Evolutionary conservation across 768 basidiomycete genomes (phyloP).

Genomic region (Lactifluus subvellereus): DNA sequence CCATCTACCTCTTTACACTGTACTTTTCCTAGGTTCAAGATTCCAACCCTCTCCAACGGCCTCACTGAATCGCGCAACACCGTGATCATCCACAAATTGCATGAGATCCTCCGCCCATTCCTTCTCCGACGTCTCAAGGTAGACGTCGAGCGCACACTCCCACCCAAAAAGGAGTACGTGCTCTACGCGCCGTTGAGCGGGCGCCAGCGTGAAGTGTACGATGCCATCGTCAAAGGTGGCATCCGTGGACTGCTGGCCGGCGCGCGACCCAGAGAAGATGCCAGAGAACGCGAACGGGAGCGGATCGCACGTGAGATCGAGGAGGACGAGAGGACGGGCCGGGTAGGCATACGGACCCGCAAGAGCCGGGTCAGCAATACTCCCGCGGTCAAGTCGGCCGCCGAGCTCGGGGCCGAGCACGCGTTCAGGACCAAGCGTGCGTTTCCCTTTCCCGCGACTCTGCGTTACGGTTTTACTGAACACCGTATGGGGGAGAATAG

Average conservation of each 20-base stretch:
- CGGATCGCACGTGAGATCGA: constrained; percentile 40
- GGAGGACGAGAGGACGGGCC: constrained; percentile 45
- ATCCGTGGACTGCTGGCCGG: constrained; percentile 53
- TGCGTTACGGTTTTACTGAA: neutral
- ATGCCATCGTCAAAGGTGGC: constrained; percentile 65
- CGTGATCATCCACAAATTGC: constrained; percentile 70
- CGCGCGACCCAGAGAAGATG: constrained; percentile 17
- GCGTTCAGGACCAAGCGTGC: constrained; percentile 39
- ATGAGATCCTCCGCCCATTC: constrained; percentile 93
- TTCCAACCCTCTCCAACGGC: constrained; percentile 54
- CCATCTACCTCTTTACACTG: neutral
- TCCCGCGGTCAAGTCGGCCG: constrained; percentile 37
- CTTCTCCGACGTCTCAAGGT: constrained; percentile 85
- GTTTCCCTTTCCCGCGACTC: neutral
- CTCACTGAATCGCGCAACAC: constrained; percentile 54
- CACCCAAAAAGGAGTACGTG: constrained; percentile 92
- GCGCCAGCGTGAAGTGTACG: constrained; percentile 80
- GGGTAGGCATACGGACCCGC: constrained; percentile 8
- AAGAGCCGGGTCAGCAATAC: neutral
- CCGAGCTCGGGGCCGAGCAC: constrained; percentile 52
- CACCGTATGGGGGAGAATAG: constrained; percentile 34
- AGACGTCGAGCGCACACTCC: constrained; percentile 76
- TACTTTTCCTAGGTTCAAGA: constrained; percentile 52
- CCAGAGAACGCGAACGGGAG: constrained; percentile 31
- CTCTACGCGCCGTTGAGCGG: constrained; percentile 85